Evolutionary conservation across 106 monocot genomes (phyloP), one percentile per base, ranked within the genome.

Genomic region (Narthecium ossifragum): DNA sequence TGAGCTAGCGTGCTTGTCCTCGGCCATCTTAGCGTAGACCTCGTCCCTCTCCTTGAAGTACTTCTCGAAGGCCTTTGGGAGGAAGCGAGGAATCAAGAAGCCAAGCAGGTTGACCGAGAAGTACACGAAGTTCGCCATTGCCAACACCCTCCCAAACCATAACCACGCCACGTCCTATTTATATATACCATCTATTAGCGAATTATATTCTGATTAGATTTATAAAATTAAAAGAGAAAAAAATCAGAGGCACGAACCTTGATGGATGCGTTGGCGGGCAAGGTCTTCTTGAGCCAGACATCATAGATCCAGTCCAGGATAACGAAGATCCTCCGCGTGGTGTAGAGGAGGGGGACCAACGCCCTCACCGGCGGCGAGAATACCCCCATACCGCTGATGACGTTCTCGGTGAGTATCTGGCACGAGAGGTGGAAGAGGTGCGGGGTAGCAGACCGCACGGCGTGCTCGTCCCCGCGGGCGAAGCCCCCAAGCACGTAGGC

Each of bases 401-500:
- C 53, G 51, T 90, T 86, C 86, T 96, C 94, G 5, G 94, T 90
- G 17, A 96, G 62, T 31, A 90, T 96, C 78, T 96, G 90, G 46
- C 72, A 83, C 15, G 94, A 83, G 18, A 96, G 57, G 28, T 86
- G 61, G 73, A 90, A 96, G 50, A 96, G 72, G 41, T 96, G 94
- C 46, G 94, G 94, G 28, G 94, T 84, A 4, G 86, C 90, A 15
- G 80, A 73, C 72, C 80, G 26, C 32, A 96, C 86, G 4, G 86
- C 86, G 39, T 73, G 71, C 1, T 90, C 90, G 68, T 96, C 94
- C 20, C 94, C 90, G 0, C 86, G 32, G 2, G 94, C 94, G 69
- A 96, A 96, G 14, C 94, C 94, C 0, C 94, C 94, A 21, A 96
- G 80, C 31, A 96, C 94, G 75, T 86, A 90, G 3, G 79, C 90